Percentiles rank a stretch among this genome's conserved stretches.
Evolutionary conservation across 1,139 yeast species (phyloP).

Genomic region (Yarrowia galli): DNA sequence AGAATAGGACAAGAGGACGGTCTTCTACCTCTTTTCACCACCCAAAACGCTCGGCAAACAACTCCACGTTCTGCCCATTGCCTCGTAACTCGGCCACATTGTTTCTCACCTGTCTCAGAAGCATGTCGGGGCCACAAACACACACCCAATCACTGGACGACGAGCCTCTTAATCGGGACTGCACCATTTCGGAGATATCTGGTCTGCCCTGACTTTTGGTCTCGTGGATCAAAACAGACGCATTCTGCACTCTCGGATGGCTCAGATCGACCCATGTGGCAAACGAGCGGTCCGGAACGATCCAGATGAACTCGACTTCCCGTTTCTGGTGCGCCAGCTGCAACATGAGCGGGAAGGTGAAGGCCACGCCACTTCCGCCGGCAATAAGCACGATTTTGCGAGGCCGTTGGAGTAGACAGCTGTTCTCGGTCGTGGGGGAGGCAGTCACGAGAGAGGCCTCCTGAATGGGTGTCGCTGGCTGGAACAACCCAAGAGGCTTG

Average conservation of each 20-base stretch:
- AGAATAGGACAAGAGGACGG: background rate
- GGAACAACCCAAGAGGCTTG: slow-evolving; percentile 40
- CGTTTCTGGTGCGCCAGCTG: slow-evolving; percentile 41
- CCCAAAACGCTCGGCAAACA: slow-evolving; percentile 47
- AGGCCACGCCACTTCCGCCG: slow-evolving; percentile 49
- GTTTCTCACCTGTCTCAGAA: slow-evolving; percentile 45
- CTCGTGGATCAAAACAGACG: slow-evolving; percentile 42
- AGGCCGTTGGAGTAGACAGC: slow-evolving; percentile 7
- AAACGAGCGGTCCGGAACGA: slow-evolving; percentile 45
- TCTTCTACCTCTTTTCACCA: no score
- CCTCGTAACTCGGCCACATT: slow-evolving; percentile 43
- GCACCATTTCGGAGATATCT: slow-evolving; percentile 41
- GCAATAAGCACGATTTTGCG: slow-evolving; percentile 44
- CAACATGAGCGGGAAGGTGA: slow-evolving; percentile 46
- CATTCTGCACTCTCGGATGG: slow-evolving; percentile 24
- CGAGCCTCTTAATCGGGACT: slow-evolving; percentile 6
- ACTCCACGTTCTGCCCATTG: slow-evolving; percentile 43
- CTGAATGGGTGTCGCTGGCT: no score
- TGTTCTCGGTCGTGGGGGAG: slow-evolving; percentile 10
- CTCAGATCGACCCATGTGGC: slow-evolving; percentile 43
- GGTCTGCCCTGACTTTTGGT: slow-evolving; percentile 45
- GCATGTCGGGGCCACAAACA: slow-evolving; percentile 47
- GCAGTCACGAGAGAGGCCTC: no score
- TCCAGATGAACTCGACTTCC: slow-evolving; percentile 46
- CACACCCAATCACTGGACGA: slow-evolving; percentile 44